These are phyloP conservation scores for Cryphonectria carpinicola DNA, from an alignment of 2,329 filamentous ascomycete species.

Conservation along the genomic window DNA sequence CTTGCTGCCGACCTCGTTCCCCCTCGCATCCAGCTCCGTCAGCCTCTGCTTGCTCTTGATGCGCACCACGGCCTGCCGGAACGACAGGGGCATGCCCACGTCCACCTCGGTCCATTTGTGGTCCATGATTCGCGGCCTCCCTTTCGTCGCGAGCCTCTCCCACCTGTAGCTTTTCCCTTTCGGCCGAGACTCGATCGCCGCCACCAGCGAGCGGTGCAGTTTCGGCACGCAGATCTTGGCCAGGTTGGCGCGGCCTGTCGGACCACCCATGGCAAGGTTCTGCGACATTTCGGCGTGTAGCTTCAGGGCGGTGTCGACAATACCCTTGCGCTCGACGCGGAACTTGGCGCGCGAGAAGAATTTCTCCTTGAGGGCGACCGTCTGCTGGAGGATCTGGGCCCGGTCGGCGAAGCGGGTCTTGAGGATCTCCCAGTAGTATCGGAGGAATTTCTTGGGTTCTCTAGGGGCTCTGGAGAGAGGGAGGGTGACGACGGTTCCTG, in stretches of 20 bases:
- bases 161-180: constrained; percentile 52
- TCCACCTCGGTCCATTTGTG: constrained; percentile 45
- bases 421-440: constrained; percentile 44
- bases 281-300: constrained; percentile 66
- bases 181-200: constrained; percentile 57
- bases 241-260: constrained; percentile 51
- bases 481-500: constrained; percentile 55
- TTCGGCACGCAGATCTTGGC: constrained; percentile 57
- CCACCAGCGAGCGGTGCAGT: constrained; percentile 55
- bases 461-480: constrained; percentile 42
- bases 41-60: constrained; percentile 62
- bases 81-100: constrained; percentile 38
- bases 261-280: constrained; percentile 58
- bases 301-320: constrained; percentile 58
- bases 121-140: constrained; percentile 56
- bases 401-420: constrained; percentile 43
- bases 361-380: constrained; percentile 41
- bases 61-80: constrained; percentile 65
- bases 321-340: constrained; percentile 41
- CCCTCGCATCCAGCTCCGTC: constrained; percentile 43
- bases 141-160: constrained; percentile 58
- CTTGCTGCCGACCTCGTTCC: constrained; percentile 48
- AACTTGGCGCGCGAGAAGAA: constrained; percentile 42
- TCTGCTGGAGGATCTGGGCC: constrained; percentile 44
- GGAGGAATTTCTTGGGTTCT: constrained; percentile 35